Conservation (phyloP, 2,329 filamentous ascomycete species). For the Hypoxylon sp. region DNA sequence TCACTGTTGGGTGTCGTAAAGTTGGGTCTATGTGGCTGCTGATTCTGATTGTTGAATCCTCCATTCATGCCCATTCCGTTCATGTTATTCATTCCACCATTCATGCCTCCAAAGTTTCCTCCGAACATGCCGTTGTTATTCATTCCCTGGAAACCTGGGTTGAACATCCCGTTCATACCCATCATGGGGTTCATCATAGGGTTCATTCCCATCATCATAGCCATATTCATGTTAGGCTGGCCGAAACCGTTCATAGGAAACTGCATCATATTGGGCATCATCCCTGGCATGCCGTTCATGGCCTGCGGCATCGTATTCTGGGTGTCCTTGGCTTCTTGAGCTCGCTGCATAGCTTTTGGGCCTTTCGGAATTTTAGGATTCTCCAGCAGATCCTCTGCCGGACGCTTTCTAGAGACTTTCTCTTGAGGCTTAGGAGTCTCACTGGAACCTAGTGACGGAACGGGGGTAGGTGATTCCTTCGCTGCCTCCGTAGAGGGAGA, state of each 20-base stretch:
- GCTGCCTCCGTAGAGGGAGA: constrained; percentile 47
- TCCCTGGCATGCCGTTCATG: constrained; percentile 62
- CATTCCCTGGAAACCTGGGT: constrained; percentile 55
- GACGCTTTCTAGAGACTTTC: constrained; percentile 79
- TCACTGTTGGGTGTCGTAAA: constrained; percentile 74
- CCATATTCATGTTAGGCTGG: constrained; percentile 57
- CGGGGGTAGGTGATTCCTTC: constrained; percentile 49
- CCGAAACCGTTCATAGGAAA: constrained; percentile 58
- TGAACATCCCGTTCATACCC: constrained; percentile 58
- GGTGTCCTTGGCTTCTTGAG: constrained; percentile 63
- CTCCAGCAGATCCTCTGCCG: constrained; percentile 79
- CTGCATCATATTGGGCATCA: constrained; percentile 63
- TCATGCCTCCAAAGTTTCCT: constrained; percentile 55
- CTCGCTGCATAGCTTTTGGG: constrained; percentile 74
- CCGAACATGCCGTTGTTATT: constrained; percentile 58
- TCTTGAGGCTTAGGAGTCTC: constrained; percentile 45
- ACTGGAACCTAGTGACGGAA: constrained; percentile 45
- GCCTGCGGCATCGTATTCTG: constrained; percentile 64
- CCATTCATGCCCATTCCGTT: constrained; percentile 54
- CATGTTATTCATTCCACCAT: constrained; percentile 54
- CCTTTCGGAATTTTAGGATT: constrained; percentile 76
- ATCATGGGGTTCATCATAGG: constrained; percentile 60
- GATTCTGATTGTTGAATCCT: constrained; percentile 54
- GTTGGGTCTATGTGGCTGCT: constrained; percentile 53
- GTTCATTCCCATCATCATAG: constrained; percentile 58